Evolutionary conservation across 805 yeast genomes (phyloP), one percentile per base, ranked within the genome.

Genomic region (Candida peoriensis): DNA sequence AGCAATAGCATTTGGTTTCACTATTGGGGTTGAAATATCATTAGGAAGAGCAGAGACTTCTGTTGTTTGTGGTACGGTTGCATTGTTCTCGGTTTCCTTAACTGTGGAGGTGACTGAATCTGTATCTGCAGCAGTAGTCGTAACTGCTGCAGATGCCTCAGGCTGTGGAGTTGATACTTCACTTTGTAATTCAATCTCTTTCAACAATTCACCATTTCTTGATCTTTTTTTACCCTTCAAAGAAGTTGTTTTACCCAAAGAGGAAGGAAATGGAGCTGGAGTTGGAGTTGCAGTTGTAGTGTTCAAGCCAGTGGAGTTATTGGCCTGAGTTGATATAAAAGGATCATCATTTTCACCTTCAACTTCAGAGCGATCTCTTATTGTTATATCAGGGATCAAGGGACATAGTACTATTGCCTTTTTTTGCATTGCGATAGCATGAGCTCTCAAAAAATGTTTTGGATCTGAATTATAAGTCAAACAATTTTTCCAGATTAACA

Each of bases 341-440:
- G 36, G 24, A 8, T 55, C 61, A 13, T 52, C 57, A 16, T 34
- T 37, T 16, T 63, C 64, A 21, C 63, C 68, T 45, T 83, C 93
- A 7, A 81, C 74, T 33, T 83, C 93, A 0, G 79, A 65, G 31
- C 90, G 60, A 49, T 75, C 87, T 46, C 88, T 69, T 5, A 93
- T 72, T 0, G 75, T 70, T 34, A 93, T 85, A 50, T 93, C 94
- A 1, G 99, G 99, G 25, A 93, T 90, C 41, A 86, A 63, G 0
- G 96, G 95, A 6, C 77, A 71, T 34, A 93, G 66, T 30, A 78
- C 70, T 34, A 76, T 55, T 0, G 97, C 78, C 54, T 84, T 86
- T 60, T 87, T 87, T 48, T 88, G 95, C 98, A 93, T 94, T 2
- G 97, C 96, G 31, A 84, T 60, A 0, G 98, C 98, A 61, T 93